A percentile compares a stretch with the other conserved stretches of the same genome.
These are phyloP conservation scores for Penicillium angulare DNA, from an alignment of 495 filamentous ascomycete genomes.

Conservation along the genomic window DNA sequence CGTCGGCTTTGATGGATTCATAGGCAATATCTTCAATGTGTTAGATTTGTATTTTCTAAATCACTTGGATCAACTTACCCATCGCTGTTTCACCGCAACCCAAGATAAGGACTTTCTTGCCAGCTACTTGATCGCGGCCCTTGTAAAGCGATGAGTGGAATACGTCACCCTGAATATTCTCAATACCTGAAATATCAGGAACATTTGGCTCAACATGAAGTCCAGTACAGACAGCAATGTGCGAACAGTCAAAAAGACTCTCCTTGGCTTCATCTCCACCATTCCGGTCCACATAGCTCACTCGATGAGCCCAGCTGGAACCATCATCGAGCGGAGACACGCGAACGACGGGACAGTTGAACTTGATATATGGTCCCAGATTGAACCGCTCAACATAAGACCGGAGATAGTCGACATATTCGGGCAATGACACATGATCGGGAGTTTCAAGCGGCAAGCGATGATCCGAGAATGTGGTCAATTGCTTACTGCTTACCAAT, in stretches of 20 bases:
- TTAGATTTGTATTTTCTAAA: neutral
- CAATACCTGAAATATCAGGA: constrained; percentile 14
- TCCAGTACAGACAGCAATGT: constrained; percentile 17
- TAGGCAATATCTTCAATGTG: constrained; percentile 15
- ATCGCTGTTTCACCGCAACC: constrained; percentile 20
- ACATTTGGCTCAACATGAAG: constrained; percentile 18
- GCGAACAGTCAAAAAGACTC: constrained; percentile 12
- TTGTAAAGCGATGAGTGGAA: constrained; percentile 20
- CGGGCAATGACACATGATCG: constrained; percentile 15
- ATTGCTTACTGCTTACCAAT: constrained; percentile 15
- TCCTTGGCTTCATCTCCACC: constrained; percentile 2
- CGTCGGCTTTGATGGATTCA: constrained; percentile 18
- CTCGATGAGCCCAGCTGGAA: constrained; percentile 11
- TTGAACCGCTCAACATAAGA: constrained; percentile 15
- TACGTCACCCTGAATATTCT: constrained; percentile 14
- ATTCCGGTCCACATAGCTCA: constrained; percentile 9
- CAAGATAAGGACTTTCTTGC: constrained; percentile 11
- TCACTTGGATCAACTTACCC: constrained; percentile 5
- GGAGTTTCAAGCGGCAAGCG: constrained; percentile 13
- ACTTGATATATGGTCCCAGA: constrained; percentile 9
- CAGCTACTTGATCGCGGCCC: constrained; percentile 10
- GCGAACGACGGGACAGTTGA: constrained; percentile 11
- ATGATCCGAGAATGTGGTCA: constrained; percentile 19
- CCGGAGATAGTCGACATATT: constrained; percentile 17
- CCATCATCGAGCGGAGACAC: constrained; percentile 3